These are phyloP conservation scores for Ceratocystis papillata DNA, from an alignment of 2,329 filamentous ascomycete species.

Conservation along the genomic window DNA sequence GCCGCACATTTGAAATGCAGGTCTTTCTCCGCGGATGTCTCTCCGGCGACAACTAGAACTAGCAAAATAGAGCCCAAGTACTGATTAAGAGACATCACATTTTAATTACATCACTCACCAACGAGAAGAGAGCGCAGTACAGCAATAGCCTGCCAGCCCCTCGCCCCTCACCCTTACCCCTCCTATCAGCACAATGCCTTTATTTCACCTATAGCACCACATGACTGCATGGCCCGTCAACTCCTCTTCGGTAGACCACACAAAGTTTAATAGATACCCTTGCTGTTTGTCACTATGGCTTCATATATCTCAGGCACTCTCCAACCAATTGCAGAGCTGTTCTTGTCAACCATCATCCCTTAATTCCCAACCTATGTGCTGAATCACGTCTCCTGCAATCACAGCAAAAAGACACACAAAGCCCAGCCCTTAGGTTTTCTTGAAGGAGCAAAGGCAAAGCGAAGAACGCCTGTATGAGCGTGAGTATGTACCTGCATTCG, in stretches of 20 bases:
- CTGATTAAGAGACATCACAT: not conserved
- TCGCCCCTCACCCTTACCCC: not conserved
- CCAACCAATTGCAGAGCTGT: not conserved
- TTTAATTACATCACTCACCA: not conserved
- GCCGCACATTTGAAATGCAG: not conserved
- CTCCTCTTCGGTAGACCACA: slow-evolving; percentile 3
- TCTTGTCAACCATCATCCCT: too few species aligned
- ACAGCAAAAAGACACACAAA: not conserved
- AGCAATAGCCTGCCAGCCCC: not conserved
- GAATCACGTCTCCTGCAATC: too few species aligned
- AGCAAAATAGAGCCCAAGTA: not conserved
- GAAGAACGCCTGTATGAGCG: not conserved
- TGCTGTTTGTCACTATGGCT: not conserved
- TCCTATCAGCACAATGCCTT: not conserved
- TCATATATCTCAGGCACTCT: not conserved
- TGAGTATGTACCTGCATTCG: slow-evolving; percentile 6
- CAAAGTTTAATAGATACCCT: not conserved
- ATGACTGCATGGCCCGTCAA: not conserved
- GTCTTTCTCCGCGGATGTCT: not conserved
- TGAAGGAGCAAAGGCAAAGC: not conserved
- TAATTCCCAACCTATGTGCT: too few species aligned
- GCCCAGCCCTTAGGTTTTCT: not conserved
- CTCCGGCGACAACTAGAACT: not conserved
- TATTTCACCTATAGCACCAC: not conserved
- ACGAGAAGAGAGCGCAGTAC: not conserved